Evolutionary conservation across 164 flowering plant genomes (phyloP).

Genomic region (Akebia trifoliata): DNA sequence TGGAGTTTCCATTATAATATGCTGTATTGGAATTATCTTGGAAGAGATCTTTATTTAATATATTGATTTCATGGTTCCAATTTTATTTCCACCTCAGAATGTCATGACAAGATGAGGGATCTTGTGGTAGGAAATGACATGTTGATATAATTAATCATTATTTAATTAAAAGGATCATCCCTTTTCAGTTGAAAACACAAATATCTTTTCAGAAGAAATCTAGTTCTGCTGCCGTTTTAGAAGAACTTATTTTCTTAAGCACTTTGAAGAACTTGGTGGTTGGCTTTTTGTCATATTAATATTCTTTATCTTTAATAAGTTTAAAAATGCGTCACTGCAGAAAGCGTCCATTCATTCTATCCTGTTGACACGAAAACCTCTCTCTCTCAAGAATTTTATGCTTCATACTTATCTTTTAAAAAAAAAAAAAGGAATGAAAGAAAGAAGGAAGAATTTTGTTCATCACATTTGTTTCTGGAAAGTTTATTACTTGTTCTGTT

Average conservation of each 20-base stretch:
- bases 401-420: neutral
- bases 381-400: neutral
- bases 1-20: neutral
- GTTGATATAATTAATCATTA: neutral
- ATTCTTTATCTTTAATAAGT: no score
- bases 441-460: neutral
- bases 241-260: neutral
- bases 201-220: neutral
- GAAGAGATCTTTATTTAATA: neutral
- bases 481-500: neutral
- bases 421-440: neutral
- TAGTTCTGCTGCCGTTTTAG: conserved; percentile 1
- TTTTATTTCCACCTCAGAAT: neutral
- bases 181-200: neutral
- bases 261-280: no score
- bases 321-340: no score
- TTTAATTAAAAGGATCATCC: neutral
- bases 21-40: neutral
- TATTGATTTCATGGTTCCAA: neutral
- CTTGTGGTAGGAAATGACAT: neutral
- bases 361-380: neutral
- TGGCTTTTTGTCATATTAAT: no score
- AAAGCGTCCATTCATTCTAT: neutral
- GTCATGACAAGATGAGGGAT: neutral
- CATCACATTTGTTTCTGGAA: neutral